Percentiles rank a stretch among this genome's conserved stretches.
Conservation (phyloP, 768 basidiomycete species). For the Kwoniella sp. region DNA sequence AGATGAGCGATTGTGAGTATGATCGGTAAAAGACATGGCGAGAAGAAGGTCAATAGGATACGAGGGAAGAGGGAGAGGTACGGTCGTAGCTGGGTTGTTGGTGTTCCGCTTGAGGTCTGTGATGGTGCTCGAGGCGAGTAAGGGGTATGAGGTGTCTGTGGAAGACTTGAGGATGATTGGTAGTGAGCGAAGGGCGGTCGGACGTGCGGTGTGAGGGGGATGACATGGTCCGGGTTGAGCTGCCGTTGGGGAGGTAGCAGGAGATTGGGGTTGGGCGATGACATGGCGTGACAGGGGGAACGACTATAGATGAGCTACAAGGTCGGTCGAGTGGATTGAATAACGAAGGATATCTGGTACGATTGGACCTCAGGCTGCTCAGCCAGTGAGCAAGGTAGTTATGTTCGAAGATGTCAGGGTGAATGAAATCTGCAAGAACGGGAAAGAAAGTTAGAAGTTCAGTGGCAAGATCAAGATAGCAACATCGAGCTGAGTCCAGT, state of each 20-base stretch:
- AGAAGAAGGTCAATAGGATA: constrained; percentile 85
- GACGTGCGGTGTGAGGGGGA: constrained; percentile 44
- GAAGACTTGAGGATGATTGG: constrained; percentile 39
- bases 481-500: not conserved
- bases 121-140: constrained; percentile 21
- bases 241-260: constrained; percentile 19
- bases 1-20: constrained; percentile 84
- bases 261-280: constrained; percentile 9
- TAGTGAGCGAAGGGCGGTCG: constrained; percentile 48
- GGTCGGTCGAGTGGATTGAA: too few species aligned
- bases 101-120: not conserved
- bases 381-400: not conserved
- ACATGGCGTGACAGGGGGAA: not conserved
- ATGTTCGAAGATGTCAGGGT: not conserved
- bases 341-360: not conserved
- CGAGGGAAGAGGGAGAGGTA: constrained; percentile 82
- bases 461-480: not conserved
- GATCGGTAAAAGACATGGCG: constrained; percentile 85
- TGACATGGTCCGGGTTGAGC: constrained; percentile 35
- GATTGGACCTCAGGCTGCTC: not conserved
- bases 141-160: constrained; percentile 42
- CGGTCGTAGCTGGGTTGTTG: constrained; percentile 63
- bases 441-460: not conserved
- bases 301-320: too few species aligned
- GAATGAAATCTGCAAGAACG: not conserved